Evolutionary conservation across 768 basidiomycete genomes (phyloP).

Genomic region (Tylopilus vinaceipallidus): DNA sequence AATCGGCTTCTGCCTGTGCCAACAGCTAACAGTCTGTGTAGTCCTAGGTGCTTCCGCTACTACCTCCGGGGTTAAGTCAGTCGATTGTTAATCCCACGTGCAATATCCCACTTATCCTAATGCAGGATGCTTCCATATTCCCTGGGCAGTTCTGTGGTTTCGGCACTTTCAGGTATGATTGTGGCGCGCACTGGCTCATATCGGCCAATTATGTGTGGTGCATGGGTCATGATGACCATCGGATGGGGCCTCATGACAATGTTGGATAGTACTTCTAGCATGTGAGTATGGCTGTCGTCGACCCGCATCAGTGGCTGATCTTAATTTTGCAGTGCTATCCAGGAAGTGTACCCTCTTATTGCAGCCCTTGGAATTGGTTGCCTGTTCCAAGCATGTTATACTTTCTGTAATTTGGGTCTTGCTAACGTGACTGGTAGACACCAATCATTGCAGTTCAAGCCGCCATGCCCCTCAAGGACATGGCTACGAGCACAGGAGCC

Average conservation of each 20-base stretch:
- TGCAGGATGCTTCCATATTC: slow-evolving; percentile 37
- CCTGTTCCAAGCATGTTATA: slow-evolving; percentile 31
- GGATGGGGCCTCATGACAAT: slow-evolving; percentile 38
- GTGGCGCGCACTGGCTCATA: slow-evolving; percentile 29
- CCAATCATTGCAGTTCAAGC: slow-evolving; percentile 41
- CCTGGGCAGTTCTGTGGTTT: slow-evolving; percentile 20
- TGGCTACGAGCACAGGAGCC: slow-evolving; percentile 42
- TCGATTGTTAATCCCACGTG: neutral
- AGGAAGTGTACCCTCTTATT: slow-evolving; percentile 34
- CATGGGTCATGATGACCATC: slow-evolving; percentile 29
- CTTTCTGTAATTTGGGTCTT: neutral
- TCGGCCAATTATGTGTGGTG: slow-evolving; percentile 33
- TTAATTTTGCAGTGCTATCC: slow-evolving; percentile 21
- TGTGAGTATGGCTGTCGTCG: slow-evolving; percentile 19
- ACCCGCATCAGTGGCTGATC: neutral
- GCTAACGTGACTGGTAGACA: slow-evolving; percentile 7
- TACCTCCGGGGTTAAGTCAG: slow-evolving; percentile 30
- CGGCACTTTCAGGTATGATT: slow-evolving; percentile 25
- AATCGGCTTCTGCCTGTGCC: neutral
- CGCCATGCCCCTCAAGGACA: slow-evolving; percentile 45
- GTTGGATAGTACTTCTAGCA: slow-evolving; percentile 32
- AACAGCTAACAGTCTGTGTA: slow-evolving; percentile 1
- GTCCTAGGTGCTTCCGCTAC: slow-evolving; percentile 39
- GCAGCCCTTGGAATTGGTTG: slow-evolving; percentile 35
- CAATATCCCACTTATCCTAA: neutral